These are phyloP conservation scores for Penicillium steckii DNA, from an alignment of 495 filamentous ascomycete species.

Conservation along the genomic window DNA sequence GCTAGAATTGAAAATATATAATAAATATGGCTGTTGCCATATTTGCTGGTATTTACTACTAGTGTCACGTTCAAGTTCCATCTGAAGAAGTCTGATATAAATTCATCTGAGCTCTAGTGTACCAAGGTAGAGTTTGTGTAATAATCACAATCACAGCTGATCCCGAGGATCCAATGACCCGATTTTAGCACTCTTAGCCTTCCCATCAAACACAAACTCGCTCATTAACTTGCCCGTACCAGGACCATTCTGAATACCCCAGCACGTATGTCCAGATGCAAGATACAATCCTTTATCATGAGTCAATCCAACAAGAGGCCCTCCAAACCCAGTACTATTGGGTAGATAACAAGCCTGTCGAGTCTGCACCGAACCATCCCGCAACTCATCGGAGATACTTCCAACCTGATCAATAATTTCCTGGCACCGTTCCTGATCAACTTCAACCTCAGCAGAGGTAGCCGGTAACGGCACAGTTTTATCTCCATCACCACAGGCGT, in stretches of 20 bases:
- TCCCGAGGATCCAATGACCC: slow-evolving; percentile 66
- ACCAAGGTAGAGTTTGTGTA: too few relatives aligned
- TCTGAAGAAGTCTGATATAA: too few relatives aligned
- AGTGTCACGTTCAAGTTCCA: too few relatives aligned
- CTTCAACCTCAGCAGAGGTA: slow-evolving; percentile 72
- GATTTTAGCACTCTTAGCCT: slow-evolving; percentile 72
- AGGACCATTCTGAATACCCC: slow-evolving; percentile 96
- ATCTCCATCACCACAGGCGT: slow-evolving; percentile 92
- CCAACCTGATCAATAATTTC: slow-evolving; percentile 83
- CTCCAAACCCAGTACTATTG: slow-evolving; percentile 60
- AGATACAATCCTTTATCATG: slow-evolving; percentile 74
- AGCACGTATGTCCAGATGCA: slow-evolving; percentile 92
- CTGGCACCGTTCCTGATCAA: slow-evolving; percentile 75
- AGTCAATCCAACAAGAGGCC: slow-evolving; percentile 77
- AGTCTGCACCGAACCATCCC: slow-evolving; percentile 71
- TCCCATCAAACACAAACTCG: slow-evolving; percentile 80
- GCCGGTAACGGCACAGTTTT: slow-evolving; percentile 69
- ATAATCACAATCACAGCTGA: slow-evolving; percentile 31
- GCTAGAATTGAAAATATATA: too few relatives aligned
- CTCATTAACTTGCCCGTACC: slow-evolving; percentile 88
- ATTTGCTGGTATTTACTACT: neutral
- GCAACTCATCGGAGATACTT: slow-evolving; percentile 72
- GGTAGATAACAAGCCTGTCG: slow-evolving; percentile 95
- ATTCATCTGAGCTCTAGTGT: too few relatives aligned
- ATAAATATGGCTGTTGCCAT: too few relatives aligned